A percentile compares a stretch with the other conserved stretches of the same genome.
Conservation (phyloP, 768 basidiomycete species). For the Mycena rebaudengoi region DNA sequence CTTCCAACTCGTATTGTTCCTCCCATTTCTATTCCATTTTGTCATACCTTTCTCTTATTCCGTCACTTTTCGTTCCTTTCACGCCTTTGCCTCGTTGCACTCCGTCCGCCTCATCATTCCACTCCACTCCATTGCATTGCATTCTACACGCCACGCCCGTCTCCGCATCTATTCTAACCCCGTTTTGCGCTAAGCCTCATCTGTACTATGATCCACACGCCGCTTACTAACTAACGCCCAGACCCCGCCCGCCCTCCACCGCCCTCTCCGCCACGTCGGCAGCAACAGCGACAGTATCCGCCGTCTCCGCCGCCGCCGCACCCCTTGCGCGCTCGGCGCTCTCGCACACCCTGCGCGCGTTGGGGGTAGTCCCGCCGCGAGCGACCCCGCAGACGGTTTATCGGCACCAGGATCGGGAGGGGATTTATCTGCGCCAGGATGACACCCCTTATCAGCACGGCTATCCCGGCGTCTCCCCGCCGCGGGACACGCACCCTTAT, state of each 20-base stretch:
- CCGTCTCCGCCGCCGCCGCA: too few relatives aligned
- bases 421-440: too few relatives aligned
- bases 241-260: neutral
- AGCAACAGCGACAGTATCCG: neutral
- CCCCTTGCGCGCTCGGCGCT: conserved; percentile 22
- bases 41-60: neutral
- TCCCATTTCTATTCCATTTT: neutral
- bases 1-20: neutral
- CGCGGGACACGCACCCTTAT: too few relatives aligned
- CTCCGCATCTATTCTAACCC: neutral
- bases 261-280: neutral
- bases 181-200: too few relatives aligned
- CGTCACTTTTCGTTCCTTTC: neutral
- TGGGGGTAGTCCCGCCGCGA: neutral
- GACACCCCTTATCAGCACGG: too few relatives aligned
- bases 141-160: neutral
- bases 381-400: conserved; percentile 3
- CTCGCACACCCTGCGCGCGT: conserved; percentile 17
- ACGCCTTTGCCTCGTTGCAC: neutral
- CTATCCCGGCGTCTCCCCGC: too few relatives aligned
- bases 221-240: too few relatives aligned
- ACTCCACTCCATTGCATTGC: neutral
- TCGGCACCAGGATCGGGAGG: neutral
- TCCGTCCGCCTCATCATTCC: neutral
- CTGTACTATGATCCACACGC: too few relatives aligned